Percentiles rank a stretch among this genome's conserved stretches.
Evolutionary conservation across 2,329 filamentous ascomycete genomes (phyloP).

Genomic region (Byssochlamys sp.): DNA sequence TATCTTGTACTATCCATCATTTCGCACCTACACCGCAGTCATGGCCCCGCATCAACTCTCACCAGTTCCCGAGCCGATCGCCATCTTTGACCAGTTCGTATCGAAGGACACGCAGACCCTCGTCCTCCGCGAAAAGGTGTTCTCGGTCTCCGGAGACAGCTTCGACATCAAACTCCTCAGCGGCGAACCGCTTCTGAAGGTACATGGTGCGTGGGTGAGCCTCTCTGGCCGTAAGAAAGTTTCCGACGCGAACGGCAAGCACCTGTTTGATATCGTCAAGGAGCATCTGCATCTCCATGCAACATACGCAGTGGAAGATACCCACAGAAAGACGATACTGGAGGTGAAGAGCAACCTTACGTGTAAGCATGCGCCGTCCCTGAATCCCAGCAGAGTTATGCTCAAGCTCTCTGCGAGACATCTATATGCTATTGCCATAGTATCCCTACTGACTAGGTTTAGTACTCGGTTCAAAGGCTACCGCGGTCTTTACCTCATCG

Average conservation of each 20-base stretch:
- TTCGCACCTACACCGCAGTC: background rate
- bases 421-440: background rate
- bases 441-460: background rate
- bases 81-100: constrained; percentile 12
- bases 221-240: constrained; percentile 49
- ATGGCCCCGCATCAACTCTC: constrained; percentile 7
- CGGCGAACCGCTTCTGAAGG: constrained; percentile 46
- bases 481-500: background rate
- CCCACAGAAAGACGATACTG: background rate
- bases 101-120: constrained; percentile 32
- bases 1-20: background rate
- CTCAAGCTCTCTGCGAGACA: background rate
- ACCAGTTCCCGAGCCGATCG: constrained; percentile 11
- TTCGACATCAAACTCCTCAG: constrained; percentile 52
- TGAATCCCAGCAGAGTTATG: background rate
- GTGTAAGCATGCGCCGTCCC: background rate
- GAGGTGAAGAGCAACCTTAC: background rate
- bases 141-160: constrained; percentile 54
- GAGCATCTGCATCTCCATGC: constrained; percentile 22
- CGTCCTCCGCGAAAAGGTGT: constrained; percentile 51
- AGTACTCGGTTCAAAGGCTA: background rate
- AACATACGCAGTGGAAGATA: background rate
- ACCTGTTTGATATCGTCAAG: constrained; percentile 52
- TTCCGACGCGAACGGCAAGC: constrained; percentile 43
- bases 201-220: constrained; percentile 47